Evolutionary conservation across 2,329 filamentous ascomycete species (phyloP), one percentile per base, ranked within the genome.

Genomic region (Cladosporium velox): DNA sequence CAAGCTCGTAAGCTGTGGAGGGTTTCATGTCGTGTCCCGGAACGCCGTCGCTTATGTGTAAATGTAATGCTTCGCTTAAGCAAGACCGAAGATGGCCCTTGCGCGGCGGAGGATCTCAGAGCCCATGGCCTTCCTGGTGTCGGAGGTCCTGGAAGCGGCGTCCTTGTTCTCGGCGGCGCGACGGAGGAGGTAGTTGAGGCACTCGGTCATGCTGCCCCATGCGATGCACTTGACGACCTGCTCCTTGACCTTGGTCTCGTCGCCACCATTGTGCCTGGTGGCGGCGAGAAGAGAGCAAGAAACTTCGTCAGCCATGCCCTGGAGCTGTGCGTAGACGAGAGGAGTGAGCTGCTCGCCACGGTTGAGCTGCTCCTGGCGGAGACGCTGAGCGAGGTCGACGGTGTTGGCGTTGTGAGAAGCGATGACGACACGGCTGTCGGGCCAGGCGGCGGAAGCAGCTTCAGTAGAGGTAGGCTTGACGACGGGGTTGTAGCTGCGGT

Each of bases 271-370:
- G 44, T 77, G 72, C 12, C 79, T 77, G 35, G 78, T 82, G 7
- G 79, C 73, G 66, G 85, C 79, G 18, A 88, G 75, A 0, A 88
- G 76, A 3, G 80, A 78, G 70, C 85, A 84, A 66, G 90, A 92
- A 62, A 98, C 88, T 76, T 97, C 93, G 72, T 98, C 94, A 1
- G 94, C 94, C 94, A 98, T 98, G 49, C 94, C 93, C 81, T 94
- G 91, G 0, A 97, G 86, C 80, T 97, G 93, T 2, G 91, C 91
- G 77, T 92, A 93, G 0, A 80, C 78, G 11, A 87, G 78, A 2
- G 82, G 79, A 1, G 85, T 82, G 4, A 81, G 80, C 2, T 78
- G 49, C 67, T 82, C 67, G 49, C 77, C 74, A 4, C 73, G 74
- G 52, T 72, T 70, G 32, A 78, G 70, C 59, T 86, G 84, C 24